Percentiles rank a stretch among this genome's conserved stretches.
phyloP scores from a whole-genome alignment of 176 grass and related monocot species.

The Metroxylon sagu region DNA sequence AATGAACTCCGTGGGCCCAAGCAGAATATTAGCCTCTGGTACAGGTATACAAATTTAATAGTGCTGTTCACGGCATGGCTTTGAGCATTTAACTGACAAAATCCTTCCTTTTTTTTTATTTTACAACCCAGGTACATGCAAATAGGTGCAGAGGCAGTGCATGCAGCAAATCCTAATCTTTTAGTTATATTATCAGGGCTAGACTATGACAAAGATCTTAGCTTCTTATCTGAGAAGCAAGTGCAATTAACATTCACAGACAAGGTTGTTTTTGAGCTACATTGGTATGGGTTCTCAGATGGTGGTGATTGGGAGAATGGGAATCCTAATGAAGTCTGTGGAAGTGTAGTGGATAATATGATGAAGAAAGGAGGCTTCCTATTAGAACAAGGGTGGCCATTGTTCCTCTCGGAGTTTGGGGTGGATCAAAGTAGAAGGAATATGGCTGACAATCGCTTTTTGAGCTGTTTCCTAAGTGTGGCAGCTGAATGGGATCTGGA shows the following conservation, averaged over 20 bases:
- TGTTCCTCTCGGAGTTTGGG: constrained; percentile 94
- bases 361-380: constrained; percentile 59
- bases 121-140: constrained; percentile 76
- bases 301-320: constrained; percentile 54
- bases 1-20: constrained; percentile 75
- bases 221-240: constrained; percentile 48
- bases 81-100: not conserved
- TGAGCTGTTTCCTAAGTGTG: constrained; percentile 71
- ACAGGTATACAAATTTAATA: constrained; percentile 44
- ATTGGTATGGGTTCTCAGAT: constrained; percentile 96
- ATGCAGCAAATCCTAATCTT: constrained; percentile 58
- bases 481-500: constrained; percentile 86
- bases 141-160: constrained; percentile 73
- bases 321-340: constrained; percentile 72
- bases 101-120: not conserved
- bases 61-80: not conserved
- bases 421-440: constrained; percentile 72
- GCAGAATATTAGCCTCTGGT: constrained; percentile 81
- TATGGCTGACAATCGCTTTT: constrained; percentile 64
- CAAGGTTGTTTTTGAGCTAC: constrained; percentile 82
- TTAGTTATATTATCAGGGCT: constrained; percentile 78
- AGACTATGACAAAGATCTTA: constrained; percentile 72
- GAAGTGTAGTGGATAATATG: constrained; percentile 36
- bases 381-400: constrained; percentile 61
- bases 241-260: constrained; percentile 48